Evolutionary conservation across 352 stramenopile species (phyloP), one percentile per base, ranked within the genome.

Genomic region (Globisporangium okanoganense): DNA sequence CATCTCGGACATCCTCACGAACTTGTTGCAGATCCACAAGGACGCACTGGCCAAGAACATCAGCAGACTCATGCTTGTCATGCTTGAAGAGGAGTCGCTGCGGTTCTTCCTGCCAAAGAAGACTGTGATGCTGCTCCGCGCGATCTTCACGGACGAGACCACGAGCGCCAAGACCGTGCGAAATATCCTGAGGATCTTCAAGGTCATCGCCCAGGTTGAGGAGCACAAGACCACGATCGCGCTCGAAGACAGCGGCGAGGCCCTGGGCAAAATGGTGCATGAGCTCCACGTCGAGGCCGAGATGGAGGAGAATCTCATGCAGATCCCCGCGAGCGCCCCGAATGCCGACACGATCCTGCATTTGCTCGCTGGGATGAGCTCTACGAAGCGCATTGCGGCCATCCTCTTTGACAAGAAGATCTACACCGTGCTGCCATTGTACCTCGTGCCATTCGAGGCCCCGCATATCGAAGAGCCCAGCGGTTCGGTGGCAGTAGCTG

Each of bases 61-160:
- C 3, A 86, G 71, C 36, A 73, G 84, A 0, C 61, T 92, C 5
- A 67, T 93, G 12, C 43, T 87, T 18, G 66, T 69, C 9, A 72
- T 93, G 62, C 72, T 93, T 3, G 65, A 78, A 14, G 80, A 93
- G 36, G 82, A 93, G 41, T 87, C 84, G 6, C 71, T 93, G 36
- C 87, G 87, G 61, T 90, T 93, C 36, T 93, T 93, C 51, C 54
- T 93, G 13, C 84, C 81, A 0, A 93, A 93, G 64, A 89, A 90
- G 43, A 90, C 84, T 0, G 76, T 93, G 2, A 76, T 75, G 56
- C 54, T 91, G 5, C 57, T 93, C 1, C 71, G 82, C 13, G 66
- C 73, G 14, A 74, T 88, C 14, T 82, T 90, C 47, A 82, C 79
- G 1, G 75, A 83, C 16, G 35, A 66, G 1, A 49, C 29, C 1